These are phyloP conservation scores for Mycena indigotica DNA, from an alignment of 768 basidiomycete species.

Conservation along the genomic window DNA sequence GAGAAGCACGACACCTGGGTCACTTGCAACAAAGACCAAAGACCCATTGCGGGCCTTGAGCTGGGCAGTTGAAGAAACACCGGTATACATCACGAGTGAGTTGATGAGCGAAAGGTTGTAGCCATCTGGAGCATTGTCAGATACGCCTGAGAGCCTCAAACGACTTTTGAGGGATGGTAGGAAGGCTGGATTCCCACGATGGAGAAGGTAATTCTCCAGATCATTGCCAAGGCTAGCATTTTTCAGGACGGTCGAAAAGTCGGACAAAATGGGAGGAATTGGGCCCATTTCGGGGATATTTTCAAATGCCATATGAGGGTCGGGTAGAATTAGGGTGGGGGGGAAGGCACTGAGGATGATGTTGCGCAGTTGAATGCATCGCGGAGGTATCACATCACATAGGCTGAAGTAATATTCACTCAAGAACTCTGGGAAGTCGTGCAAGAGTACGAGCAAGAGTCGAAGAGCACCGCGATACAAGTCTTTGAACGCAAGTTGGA, in stretches of 20 bases:
- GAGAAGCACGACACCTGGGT: conserved; percentile 83
- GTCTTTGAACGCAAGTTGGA: conserved; percentile 79
- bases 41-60: conserved; percentile 83
- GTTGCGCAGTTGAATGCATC: conserved; percentile 95
- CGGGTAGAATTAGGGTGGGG: conserved; percentile 74
- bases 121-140: conserved; percentile 52
- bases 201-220: conserved; percentile 85
- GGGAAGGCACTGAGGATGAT: conserved; percentile 97
- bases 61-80: conserved; percentile 89
- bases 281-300: conserved; percentile 87
- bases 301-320: conserved; percentile 79
- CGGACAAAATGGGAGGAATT: conserved; percentile 88
- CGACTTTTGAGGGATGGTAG: conserved; percentile 79
- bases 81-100: conserved; percentile 93
- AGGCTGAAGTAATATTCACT: conserved; percentile 96
- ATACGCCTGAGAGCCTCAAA: conserved; percentile 52
- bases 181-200: conserved; percentile 71
- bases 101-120: conserved; percentile 93
- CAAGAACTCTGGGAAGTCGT: conserved; percentile 98
- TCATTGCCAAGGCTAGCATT: conserved; percentile 74
- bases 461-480: conserved; percentile 90
- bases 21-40: conserved; percentile 76
- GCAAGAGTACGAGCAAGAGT: conserved; percentile 90
- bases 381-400: conserved; percentile 88
- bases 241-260: conserved; percentile 84